Base-by-base conservation (phyloP, 345 rosid species). In the Schrenkiella parvula region DNA sequence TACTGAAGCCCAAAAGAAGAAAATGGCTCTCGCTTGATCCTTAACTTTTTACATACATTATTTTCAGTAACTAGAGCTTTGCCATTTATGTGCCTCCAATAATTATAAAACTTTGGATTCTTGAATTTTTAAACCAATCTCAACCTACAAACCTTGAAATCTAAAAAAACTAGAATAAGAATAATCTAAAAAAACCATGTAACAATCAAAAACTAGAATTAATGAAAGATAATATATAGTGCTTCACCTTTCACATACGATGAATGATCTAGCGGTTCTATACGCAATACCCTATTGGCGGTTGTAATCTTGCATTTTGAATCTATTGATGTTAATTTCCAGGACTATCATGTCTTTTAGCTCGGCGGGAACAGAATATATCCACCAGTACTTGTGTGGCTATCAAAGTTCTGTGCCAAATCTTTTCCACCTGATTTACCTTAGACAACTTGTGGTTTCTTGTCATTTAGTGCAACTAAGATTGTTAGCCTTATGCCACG, bases 281-380 rank as follows among this genome's bases (percentile, higher is more conserved):
- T 86, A 81, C 70, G 81, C 91, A 22, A n/a, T n/a, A n/a, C n/a
- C n/a, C n/a, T n/a, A 13, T 83, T 6, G 97, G 96, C n/a, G 97
- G 92, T n/a, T 61, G 26, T 64, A 14, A 10, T 2, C 1, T 0
- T 47, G n/a, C 46, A 14, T 57, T 39, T 60, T 44, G 25, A 52
- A 51, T 51, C 56, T 10, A 32, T 72, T 50, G 38, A 26, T 34
- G 52, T 65, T 46, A 1, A n/a, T 31, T 31, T 64, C 23, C 11
- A 56, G 2, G 71, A 31, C 0, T 26, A 42, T 44, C 63, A 31
- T 51, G 56, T 59, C 34, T 46, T 25, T 34, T 26, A 58, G 68
- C 22, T 68, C 10, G 38, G 29, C 1, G 1, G 3, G 32, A 6
- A 28, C 52, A 19, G 42, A 8, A 23, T 31, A 38, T 31, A 8